Percentiles rank a stretch among this genome's conserved stretches.
These are phyloP conservation scores for Serpula lacrymans DNA, from an alignment of 768 basidiomycete genomes.

Conservation along the genomic window DNA sequence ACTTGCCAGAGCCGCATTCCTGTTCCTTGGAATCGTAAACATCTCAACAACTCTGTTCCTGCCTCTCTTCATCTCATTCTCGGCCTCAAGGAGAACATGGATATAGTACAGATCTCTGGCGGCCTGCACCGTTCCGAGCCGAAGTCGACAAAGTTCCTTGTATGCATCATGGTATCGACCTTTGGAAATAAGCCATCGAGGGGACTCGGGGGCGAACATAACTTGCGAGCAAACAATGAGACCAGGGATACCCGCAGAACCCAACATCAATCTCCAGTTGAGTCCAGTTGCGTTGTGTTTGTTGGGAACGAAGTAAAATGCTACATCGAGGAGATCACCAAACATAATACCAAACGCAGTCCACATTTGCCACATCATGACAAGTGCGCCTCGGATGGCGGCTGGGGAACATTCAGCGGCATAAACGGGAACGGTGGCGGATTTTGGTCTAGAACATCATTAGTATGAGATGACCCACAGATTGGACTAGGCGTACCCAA, in stretches of 20 bases:
- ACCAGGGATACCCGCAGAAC: constrained; percentile 62
- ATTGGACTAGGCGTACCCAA: too few relatives aligned
- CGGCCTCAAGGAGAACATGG: constrained; percentile 64
- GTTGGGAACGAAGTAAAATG: constrained; percentile 52
- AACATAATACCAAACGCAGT: constrained; percentile 83
- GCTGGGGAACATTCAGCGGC: constrained; percentile 80
- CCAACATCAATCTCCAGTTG: constrained; percentile 82
- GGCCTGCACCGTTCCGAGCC: constrained; percentile 69
- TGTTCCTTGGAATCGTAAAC: constrained; percentile 72
- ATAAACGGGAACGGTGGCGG: constrained; percentile 59
- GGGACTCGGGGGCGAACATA: constrained; percentile 60
- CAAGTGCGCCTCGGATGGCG: constrained; percentile 79
- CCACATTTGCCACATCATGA: constrained; percentile 95
- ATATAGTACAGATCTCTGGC: constrained; percentile 82
- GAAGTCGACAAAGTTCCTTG: constrained; percentile 60
- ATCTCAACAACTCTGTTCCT: constrained; percentile 61
- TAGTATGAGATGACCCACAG: not conserved
- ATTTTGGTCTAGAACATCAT: constrained; percentile 54
- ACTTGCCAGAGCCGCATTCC: constrained; percentile 59
- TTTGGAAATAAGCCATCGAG: constrained; percentile 84
- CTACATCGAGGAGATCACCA: constrained; percentile 65
- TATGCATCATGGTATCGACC: constrained; percentile 69
- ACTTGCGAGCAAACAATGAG: constrained; percentile 42
- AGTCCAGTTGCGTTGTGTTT: constrained; percentile 50
- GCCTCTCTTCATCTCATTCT: constrained; percentile 54